These are phyloP conservation scores for Cryptococcus sp. DNA, from an alignment of 1,284 basidiomycete genomes.

Conservation along the genomic window DNA sequence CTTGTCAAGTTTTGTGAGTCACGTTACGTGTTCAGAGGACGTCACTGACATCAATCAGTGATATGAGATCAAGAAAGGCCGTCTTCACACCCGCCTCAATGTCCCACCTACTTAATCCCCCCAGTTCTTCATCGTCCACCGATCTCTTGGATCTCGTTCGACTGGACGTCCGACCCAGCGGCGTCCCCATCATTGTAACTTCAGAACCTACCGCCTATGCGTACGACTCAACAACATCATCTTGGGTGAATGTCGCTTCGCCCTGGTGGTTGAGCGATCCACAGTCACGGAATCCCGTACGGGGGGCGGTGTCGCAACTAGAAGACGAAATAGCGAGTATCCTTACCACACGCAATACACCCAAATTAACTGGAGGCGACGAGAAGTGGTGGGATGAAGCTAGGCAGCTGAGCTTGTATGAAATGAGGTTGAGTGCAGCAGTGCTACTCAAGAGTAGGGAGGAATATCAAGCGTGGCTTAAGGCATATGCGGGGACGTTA, in stretches of 20 bases:
- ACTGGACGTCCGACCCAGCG: conserved; percentile 67
- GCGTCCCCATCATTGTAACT: conserved; percentile 67
- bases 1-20: conserved; percentile 67
- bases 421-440: conserved; percentile 69
- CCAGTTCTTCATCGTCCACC: conserved; percentile 32
- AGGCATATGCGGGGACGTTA: conserved; percentile 72
- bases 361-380: background rate
- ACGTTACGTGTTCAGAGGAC: conserved; percentile 22
- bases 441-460: conserved; percentile 67
- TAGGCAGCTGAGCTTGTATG: conserved; percentile 75
- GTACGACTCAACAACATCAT: conserved; percentile 62
- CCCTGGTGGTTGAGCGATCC: conserved; percentile 60
- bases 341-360: no score
- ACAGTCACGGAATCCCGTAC: no score
- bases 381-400: conserved; percentile 59
- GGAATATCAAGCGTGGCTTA: conserved; percentile 72
- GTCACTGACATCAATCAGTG: background rate
- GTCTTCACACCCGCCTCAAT: conserved; percentile 53
- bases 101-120: conserved; percentile 53
- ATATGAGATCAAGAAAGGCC: background rate
- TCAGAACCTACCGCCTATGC: conserved; percentile 70
- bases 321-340: no score
- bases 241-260: conserved; percentile 70
- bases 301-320: no score
- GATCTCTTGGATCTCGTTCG: conserved; percentile 45